A percentile compares a stretch with the other conserved stretches of the same genome.
phyloP scores from a whole-genome alignment of 1,284 basidiomycete species.

The Ceratobasidium theobromae region DNA sequence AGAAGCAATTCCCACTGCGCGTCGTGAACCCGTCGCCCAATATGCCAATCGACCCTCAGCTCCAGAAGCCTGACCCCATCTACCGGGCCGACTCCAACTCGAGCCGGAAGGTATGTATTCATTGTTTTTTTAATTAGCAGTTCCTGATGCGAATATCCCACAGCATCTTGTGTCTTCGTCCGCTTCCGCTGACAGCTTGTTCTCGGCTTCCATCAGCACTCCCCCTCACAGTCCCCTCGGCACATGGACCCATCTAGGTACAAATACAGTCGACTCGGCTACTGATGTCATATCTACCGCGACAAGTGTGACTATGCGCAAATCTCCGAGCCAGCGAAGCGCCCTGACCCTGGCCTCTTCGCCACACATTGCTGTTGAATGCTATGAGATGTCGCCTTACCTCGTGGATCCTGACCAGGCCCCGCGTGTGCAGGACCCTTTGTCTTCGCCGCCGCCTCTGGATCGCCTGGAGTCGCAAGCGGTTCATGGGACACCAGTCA shows the following conservation, averaged over 20 bases:
- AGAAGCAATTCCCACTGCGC: constrained; percentile 6
- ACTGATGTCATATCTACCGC: neutral
- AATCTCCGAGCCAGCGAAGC: constrained; percentile 17
- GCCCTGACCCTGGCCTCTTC: neutral
- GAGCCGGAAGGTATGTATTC: constrained; percentile 23
- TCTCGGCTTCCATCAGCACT: neutral
- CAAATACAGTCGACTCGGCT: neutral
- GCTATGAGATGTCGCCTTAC: constrained; percentile 1
- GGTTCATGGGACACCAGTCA: constrained; percentile 2
- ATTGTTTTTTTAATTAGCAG: neutral
- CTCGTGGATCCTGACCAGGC: constrained; percentile 9
- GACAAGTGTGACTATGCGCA: neutral
- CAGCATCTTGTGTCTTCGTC: constrained; percentile 8
- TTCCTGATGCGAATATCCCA: neutral
- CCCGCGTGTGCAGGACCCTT: constrained; percentile 2
- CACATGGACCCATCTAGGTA: neutral
- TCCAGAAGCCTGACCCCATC: constrained; percentile 23
- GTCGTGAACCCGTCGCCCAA: constrained; percentile 10
- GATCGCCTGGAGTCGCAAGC: neutral
- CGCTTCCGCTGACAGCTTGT: constrained; percentile 21
- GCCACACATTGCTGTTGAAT: constrained; percentile 14
- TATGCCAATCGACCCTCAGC: neutral
- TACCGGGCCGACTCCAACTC: constrained; percentile 1
- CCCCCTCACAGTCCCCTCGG: constrained; percentile 19
- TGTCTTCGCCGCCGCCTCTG: neutral